These are phyloP conservation scores for Microbotryum lychnidis-dioicae DNA, from an alignment of 1,284 basidiomycete genomes.

Conservation along the genomic window DNA sequence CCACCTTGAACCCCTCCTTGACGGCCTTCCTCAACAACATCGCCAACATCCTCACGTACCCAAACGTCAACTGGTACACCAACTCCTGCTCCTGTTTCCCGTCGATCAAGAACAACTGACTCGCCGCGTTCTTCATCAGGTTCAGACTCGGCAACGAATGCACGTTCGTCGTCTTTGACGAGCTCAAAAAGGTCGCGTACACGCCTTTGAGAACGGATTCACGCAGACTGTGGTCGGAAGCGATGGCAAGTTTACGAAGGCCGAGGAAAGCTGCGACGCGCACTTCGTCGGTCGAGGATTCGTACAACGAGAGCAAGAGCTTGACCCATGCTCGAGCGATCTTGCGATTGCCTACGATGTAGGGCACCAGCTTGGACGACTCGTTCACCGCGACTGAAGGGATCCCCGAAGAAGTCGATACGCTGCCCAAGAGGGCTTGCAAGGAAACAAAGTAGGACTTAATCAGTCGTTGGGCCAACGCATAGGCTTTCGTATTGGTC, in stretches of 20 bases:
- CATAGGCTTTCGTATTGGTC: constrained; percentile 41
- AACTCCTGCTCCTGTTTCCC: constrained; percentile 44
- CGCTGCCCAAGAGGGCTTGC: constrained; percentile 65
- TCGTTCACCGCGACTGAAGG: constrained; percentile 68
- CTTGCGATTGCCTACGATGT: constrained; percentile 72
- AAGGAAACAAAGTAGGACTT: constrained; percentile 82
- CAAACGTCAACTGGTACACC: constrained; percentile 88
- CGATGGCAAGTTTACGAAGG: constrained; percentile 68
- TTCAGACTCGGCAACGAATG: constrained; percentile 90
- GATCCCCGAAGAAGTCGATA: constrained; percentile 42
- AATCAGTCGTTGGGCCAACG: constrained; percentile 75
- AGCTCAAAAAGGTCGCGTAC: constrained; percentile 74
- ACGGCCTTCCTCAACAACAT: constrained; percentile 86
- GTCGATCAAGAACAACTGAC: constrained; percentile 72
- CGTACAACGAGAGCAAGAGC: constrained; percentile 65
- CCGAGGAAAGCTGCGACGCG: constrained; percentile 84
- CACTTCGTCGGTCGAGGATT: constrained; percentile 70
- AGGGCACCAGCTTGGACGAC: constrained; percentile 77
- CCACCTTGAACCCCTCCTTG: constrained; percentile 73
- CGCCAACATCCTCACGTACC: constrained; percentile 91
- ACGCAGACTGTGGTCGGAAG: constrained; percentile 70
- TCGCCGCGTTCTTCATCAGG: constrained; percentile 96
- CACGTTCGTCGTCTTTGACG: constrained; percentile 69
- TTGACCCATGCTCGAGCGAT: constrained; percentile 76
- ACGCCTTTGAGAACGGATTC: constrained; percentile 83